Conservation (phyloP, 1,139 yeast species). For the Geotrichum aggregatum region DNA sequence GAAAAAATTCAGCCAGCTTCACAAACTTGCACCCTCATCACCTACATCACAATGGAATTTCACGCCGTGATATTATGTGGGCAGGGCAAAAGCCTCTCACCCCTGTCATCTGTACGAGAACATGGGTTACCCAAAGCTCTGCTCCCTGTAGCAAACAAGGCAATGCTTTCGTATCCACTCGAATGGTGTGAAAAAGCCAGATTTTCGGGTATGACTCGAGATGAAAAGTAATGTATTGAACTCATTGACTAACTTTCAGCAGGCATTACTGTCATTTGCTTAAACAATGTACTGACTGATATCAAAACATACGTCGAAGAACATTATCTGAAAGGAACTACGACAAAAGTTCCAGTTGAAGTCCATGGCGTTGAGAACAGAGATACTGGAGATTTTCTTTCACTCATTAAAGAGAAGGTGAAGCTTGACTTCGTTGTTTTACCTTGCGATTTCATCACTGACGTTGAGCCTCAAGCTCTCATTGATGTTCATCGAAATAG, state of each 20-base stretch:
- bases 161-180: conserved; percentile 83
- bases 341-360: conserved; percentile 24
- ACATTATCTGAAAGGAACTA: conserved; percentile 30
- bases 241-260: not conserved
- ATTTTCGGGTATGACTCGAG: conserved; percentile 28
- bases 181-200: conserved; percentile 88
- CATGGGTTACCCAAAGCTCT: conserved; percentile 77
- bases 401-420: conserved; percentile 46
- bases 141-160: conserved; percentile 82
- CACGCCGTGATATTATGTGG: conserved; percentile 92
- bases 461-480: conserved; percentile 82
- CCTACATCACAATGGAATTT: conserved; percentile 60
- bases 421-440: conserved; percentile 63
- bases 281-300: conserved; percentile 13
- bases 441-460: conserved; percentile 92
- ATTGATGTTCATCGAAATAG: conserved; percentile 78
- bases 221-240: not conserved
- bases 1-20: conserved; percentile 4
- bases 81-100: conserved; percentile 65
- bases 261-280: conserved; percentile 18
- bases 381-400: conserved; percentile 62
- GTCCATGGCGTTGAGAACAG: conserved; percentile 29
- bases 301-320: conserved; percentile 36
- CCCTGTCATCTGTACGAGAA: conserved; percentile 55
- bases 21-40: not conserved